Base-by-base conservation (phyloP, 208 protist species). In the Angomonas ambiguus region DNA sequence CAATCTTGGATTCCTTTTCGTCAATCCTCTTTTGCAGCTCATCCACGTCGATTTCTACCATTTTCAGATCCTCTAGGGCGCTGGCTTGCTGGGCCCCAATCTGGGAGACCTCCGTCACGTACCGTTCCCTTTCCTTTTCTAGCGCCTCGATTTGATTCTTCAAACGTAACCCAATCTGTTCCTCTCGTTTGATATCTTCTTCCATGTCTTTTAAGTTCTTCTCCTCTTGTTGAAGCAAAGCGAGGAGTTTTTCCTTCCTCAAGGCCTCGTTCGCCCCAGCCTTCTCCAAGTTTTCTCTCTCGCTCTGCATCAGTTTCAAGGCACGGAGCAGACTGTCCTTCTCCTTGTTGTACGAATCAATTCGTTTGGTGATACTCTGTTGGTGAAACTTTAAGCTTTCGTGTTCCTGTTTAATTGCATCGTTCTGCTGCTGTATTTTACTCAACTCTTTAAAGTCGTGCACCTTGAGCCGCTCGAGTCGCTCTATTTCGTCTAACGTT, bases 1-100 rank as follows among this genome's bases (percentile, higher is more conserved):
- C 72, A 24, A 94, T 69, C n/a, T 77, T 74, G 1, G 79, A 64
- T 49, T 92, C 85, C 55, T 98, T 97, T 76, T 97, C 93, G n/a
- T 94, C 92, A 27, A 97, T 94, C 60, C 89, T 79, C 74, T 98
- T 98, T 75, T 99, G 92, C 10, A 98, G 82, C 61, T 99, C 97
- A 6, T 92, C 83, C 18, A 97, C 83, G 38, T 81, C 71, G 59
- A 97, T 79, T 27, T 88, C 78, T 2, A 84, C 74, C 32, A 97
- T 76, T 74, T 97, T 97, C 35, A 98, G 67, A 58, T 98, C 94
- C 67, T 99, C 94, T 11, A 85, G 49, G 8, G 93, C 92, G 56
- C 90, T 71, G 13, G 64, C 68, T 61, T 97, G 88, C 64, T 97
- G 96, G 13, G 82, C 57, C 8, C 60, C 79, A 13, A 96, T 82